Base-by-base conservation (phyloP, 1,139 yeast genomes). In the Blastobotrys serpentis region DNA sequence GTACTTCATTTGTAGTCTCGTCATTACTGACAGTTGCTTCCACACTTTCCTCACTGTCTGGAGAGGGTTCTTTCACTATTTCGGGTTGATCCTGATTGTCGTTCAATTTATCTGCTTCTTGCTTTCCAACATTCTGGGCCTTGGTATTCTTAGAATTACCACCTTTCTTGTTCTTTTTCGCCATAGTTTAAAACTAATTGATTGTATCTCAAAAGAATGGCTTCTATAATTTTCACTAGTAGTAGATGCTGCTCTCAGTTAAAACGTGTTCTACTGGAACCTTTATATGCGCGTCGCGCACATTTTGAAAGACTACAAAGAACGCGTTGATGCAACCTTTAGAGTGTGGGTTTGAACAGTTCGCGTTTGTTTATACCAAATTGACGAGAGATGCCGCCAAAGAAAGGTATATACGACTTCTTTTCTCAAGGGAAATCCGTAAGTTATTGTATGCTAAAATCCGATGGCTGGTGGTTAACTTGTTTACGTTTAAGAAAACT, bases 41-140 rank as follows among this genome's bases (percentile, higher is more conserved):
- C n/a, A n/a, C n/a, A n/a, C n/a, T n/a, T 4, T n/a, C 13, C 19
- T 19, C 21, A 14, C 16, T 39, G 23, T 21, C 26, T 6, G n/a
- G 33, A 11, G 22, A 42, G 3, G 19, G 25, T 16, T 6, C 22
- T 40, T 8, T 42, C 50, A 30, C 13, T 50, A 8, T 13, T 18
- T 4, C 26, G 8, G 5, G 23, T 26, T 21, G 42, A 22, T 25
- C 41, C 25, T 21, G 18, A 10, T 13, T 48, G n/a, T 26, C 23
- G 6, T 29, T 25, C 43, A 14, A 22, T 2, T 32, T 21, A 11
- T 85, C 30, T 32, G 29, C 44, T n/a, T 34, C 34, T 19, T 26
- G 37, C 32, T 47, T 42, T 29, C 16, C 40, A 22, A 13, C 34
- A 25, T 40, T 23, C 21, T 34, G 38, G 21, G 17, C 41, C 29